Base-by-base conservation (phyloP, 495 filamentous ascomycete genomes). In the Penicillium dipodomyicola region DNA sequence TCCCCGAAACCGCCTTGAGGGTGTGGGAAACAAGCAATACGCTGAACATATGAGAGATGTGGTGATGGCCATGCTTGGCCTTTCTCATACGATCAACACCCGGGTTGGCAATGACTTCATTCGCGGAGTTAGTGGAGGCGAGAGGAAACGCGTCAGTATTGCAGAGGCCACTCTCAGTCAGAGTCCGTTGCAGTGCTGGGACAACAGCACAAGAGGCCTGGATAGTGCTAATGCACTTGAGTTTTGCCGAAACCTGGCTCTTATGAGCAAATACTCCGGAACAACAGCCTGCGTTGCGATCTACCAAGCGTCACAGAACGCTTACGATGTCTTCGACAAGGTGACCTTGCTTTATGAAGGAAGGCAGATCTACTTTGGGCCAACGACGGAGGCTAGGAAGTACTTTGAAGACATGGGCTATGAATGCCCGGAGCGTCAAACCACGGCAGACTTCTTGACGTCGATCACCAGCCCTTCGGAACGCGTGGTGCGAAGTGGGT, bases 231-330 rank as follows among this genome's bases (percentile, higher is more conserved):
- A 88, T 3, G 90, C 90, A 0, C 77, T 94, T 23, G 85, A 91
- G n/a, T 76, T 74, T 50, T 65, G 77, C 56, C 85, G 85, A 60
- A 87, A 84, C 7, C 75, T 93, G 40, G 76, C 85, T 5, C 74
- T 88, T 22, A 78, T 86, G 65, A 88, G 86, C 22, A 82, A 90
- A 60, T 76, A 88, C 45, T 83, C 85, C 69, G 79, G 85, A 58
- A 85, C 82, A 0, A 83, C 82, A 15, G 87, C 85, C 0, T 84
- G 86, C 47, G 87, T 91, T 11, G 86, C 88, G 0, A 76, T 92
- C 1, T 94, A 92, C 63, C 90, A 94, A 65, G 90, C 90, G 1
- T 84, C 83, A 9, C 89, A 96, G 68, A 84, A 80, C 59, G 92
- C 92, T 41, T 95, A 93, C 68, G 69, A 74, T 27, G 58, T 73